Base-by-base conservation (phyloP, 495 filamentous ascomycete genomes). In the Aeminium ludgeri region DNA sequence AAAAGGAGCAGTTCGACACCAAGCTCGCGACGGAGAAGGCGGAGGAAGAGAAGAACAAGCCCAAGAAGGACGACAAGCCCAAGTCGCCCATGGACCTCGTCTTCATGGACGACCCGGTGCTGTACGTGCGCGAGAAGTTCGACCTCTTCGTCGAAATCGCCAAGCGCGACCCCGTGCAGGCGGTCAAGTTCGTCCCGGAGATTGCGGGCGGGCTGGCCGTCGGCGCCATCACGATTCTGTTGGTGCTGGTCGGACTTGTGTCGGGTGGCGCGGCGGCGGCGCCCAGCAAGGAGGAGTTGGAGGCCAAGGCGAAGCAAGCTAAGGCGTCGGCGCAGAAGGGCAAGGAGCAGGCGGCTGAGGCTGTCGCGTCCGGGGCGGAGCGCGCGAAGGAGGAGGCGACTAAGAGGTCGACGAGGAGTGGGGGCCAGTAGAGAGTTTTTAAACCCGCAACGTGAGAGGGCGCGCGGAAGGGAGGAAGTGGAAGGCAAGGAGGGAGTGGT, bases 41-140 rank as follows among this genome's bases (percentile, higher is more conserved):
- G 4, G 72, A 87, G 54, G 84, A 93, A 62, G 76, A 80, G 53
- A 82, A 78, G 38, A 68, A 69, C 51, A 81, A 81, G 68, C 86
- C 89, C 48, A 85, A 86, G 74, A 55, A 65, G 38, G 72, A 77
- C 19, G 77, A 79, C 43, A 64, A 63, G 44, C 60, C 66, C 45
- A 64, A 62, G 50, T 76, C 74, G 19, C 75, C 82, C 39, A 65
- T 58, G 34, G 84, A 86, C 57, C 77, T 86, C 45, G 78, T 75
- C 57, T 96, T 99, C 78, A 63, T 76, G 59, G 91, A 96, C 51
- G 82, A 95, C 69, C 91, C 91, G 18, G 69, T 94, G 42, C 62
- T 60, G 55, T 96, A 85, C 64, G 67, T 94, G 65, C 79, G 74
- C 59, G 83, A 94, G 73, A 54, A 54, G 46, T 15, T 45, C 32